Conservation (phyloP, 116 monocot species). For the Iris pallida region DNA sequence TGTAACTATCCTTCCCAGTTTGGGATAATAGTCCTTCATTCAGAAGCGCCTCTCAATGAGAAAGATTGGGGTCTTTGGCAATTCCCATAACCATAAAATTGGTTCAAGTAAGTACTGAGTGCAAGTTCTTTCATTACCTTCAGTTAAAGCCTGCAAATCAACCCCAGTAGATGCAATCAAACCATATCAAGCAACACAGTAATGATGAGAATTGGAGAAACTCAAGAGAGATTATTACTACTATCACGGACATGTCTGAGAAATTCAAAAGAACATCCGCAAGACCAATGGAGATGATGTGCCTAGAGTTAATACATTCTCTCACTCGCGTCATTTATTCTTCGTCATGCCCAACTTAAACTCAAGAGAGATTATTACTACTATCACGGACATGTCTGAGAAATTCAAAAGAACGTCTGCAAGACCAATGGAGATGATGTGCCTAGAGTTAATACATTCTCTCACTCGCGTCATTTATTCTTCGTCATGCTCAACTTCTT, state of each 20-base stretch:
- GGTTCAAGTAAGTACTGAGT: not conserved
- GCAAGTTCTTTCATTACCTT: constrained; percentile 54
- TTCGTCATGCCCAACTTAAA: constrained; percentile 72
- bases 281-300: constrained; percentile 43
- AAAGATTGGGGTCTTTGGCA: not conserved
- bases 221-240: not conserved
- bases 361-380: too few relatives aligned
- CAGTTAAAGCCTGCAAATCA: constrained; percentile 72
- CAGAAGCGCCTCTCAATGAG: constrained; percentile 55
- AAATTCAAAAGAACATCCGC: constrained; percentile 79
- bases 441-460: constrained; percentile 73
- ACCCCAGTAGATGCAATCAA: constrained; percentile 1
- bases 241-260: constrained; percentile 79
- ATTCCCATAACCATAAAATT: constrained; percentile 8
- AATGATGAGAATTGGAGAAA: not conserved
- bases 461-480: constrained; percentile 50
- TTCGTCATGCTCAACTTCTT: constrained; percentile 80
- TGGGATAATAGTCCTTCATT: constrained; percentile 64
- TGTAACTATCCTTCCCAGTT: constrained; percentile 70
- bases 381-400: constrained; percentile 78
- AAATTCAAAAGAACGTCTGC: constrained; percentile 79
- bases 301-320: constrained; percentile 73
- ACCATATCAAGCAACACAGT: not conserved
- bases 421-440: constrained; percentile 43
- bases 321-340: constrained; percentile 50